A percentile compares a stretch with the other conserved stretches of the same genome.
These are phyloP conservation scores for Erucastrum elatum DNA, from an alignment of 345 rosid genomes.

Conservation along the genomic window DNA sequence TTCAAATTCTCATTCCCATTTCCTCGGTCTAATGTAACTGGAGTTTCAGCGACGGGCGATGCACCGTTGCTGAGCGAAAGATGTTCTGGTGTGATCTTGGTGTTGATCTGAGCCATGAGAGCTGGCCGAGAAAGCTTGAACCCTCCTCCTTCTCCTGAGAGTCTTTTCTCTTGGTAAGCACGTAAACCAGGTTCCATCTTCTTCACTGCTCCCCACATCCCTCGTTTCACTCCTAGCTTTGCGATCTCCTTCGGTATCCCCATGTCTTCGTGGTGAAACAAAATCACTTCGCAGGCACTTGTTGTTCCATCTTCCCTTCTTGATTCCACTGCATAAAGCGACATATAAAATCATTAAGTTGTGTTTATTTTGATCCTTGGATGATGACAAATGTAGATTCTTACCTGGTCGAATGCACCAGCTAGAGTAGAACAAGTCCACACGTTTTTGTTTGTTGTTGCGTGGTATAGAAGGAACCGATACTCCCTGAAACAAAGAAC, in stretches of 20 bases:
- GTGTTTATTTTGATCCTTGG: background rate
- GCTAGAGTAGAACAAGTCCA: conserved; percentile 77
- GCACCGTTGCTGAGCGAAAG: conserved; percentile 39
- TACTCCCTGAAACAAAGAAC: conserved; percentile 55
- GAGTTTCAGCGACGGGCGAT: conserved; percentile 22
- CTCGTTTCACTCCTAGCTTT: conserved; percentile 79
- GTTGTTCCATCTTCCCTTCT: conserved; percentile 52
- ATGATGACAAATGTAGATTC: background rate
- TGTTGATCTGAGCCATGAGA: conserved; percentile 64
- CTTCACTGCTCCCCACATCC: conserved; percentile 92
- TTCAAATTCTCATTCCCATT: conserved; percentile 44
- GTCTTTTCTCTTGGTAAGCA: conserved; percentile 62
- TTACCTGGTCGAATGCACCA: conserved; percentile 85
- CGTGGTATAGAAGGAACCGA: conserved; percentile 53
- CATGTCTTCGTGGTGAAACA: conserved; percentile 87
- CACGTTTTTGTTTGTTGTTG: conserved; percentile 59
- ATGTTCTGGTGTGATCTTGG: conserved; percentile 47
- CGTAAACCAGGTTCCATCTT: conserved; percentile 75
- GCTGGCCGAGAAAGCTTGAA: conserved; percentile 51
- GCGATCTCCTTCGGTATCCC: conserved; percentile 82
- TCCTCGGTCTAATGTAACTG: conserved; percentile 29
- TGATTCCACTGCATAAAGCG: conserved; percentile 54
- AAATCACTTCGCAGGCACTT: conserved; percentile 71
- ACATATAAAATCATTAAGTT: background rate
- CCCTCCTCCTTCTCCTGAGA: conserved; percentile 36